A percentile compares a stretch with the other conserved stretches of the same genome.
These are phyloP conservation scores for Colletotrichum tabaci DNA, from an alignment of 2,329 filamentous ascomycete genomes.

Conservation along the genomic window DNA sequence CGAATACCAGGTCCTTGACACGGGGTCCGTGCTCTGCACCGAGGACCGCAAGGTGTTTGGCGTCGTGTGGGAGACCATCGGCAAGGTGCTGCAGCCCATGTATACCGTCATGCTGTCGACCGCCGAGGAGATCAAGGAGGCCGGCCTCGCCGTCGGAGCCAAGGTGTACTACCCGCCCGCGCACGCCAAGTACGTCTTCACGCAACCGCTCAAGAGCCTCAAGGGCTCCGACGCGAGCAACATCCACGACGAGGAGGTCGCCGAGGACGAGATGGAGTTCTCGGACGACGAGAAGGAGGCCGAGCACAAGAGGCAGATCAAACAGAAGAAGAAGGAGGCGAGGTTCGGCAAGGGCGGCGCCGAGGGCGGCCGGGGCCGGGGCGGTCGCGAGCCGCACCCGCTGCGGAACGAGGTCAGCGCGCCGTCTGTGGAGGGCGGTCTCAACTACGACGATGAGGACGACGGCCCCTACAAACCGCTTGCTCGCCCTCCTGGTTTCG, in stretches of 20 bases:
- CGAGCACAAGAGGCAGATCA: constrained; percentile 80
- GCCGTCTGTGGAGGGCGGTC: constrained; percentile 53
- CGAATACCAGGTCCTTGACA: constrained; percentile 88
- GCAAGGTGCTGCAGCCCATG: constrained; percentile 86
- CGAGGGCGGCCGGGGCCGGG: constrained; percentile 49
- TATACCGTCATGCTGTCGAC: constrained; percentile 86
- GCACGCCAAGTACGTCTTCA: constrained; percentile 89
- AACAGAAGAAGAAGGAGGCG: constrained; percentile 74
- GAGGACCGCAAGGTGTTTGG: constrained; percentile 84
- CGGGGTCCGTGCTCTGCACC: constrained; percentile 86
- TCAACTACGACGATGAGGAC: constrained; percentile 79
- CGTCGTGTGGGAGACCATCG: constrained; percentile 87
- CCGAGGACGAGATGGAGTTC: constrained; percentile 90
- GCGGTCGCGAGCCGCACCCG: constrained; percentile 56
- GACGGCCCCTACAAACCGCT: constrained; percentile 82
- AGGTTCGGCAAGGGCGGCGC: constrained; percentile 53
- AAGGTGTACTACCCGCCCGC: constrained; percentile 84
- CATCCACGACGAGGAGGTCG: constrained; percentile 92
- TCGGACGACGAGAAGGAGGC: constrained; percentile 97
- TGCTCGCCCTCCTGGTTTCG: constrained; percentile 76
- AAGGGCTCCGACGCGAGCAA: constrained; percentile 97
- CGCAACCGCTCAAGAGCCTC: constrained; percentile 80
- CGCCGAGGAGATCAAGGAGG: constrained; percentile 75
- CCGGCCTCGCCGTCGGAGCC: constrained; percentile 77
- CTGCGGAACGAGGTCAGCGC: constrained; percentile 57